Base-by-base conservation (phyloP, 1,139 yeast species). In the Blastobotrys serpentis region DNA sequence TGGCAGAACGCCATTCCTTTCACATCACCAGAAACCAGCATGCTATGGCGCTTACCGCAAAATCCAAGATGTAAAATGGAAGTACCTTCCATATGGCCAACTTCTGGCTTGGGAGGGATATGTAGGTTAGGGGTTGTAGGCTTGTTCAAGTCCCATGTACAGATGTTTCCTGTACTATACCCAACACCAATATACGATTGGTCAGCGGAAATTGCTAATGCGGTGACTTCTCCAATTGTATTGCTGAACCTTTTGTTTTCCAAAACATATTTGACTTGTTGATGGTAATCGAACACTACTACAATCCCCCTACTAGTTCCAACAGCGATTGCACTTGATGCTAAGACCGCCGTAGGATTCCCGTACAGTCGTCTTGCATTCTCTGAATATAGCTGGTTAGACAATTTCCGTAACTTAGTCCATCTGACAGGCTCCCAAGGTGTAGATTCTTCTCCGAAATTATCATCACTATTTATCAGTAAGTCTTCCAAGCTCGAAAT, bases 281-380 rank as follows among this genome's bases (percentile, higher is more conserved):
- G 95, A 43, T 74, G 75, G 56, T 82, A 84, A 59, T 81, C 84
- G 63, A 84, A 86, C 1, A 82, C 70, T 14, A 84, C 63, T 0
- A 85, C 71, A 42, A 64, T 68, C 1, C 90, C 90, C 43, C 72
- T 72, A 1, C 74, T 59, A 0, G 94, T 86, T 1, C 88, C 94
- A 10, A 86, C 60, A 0, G 78, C 79, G 1, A 87, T 71, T 47
- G 71, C 71, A 2, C 80, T 71, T 1, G 81, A 74, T 0, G 82
- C 73, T 2, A 73, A 68, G 6, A 84, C 59, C 19, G 69, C 66
- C 0, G 74, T 68, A 0, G 82, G 77, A 1, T 64, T 60, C 0
- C 95, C 95, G 56, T 76, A 74, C 6, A 62, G 58, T 2, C 68
- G 47, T 17, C 61, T 53, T 4, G 74, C 68, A 1, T 68, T 62